Evolutionary conservation across 805 yeast species (phyloP).

Genomic region (Nakazawaea wyomingensis): DNA sequence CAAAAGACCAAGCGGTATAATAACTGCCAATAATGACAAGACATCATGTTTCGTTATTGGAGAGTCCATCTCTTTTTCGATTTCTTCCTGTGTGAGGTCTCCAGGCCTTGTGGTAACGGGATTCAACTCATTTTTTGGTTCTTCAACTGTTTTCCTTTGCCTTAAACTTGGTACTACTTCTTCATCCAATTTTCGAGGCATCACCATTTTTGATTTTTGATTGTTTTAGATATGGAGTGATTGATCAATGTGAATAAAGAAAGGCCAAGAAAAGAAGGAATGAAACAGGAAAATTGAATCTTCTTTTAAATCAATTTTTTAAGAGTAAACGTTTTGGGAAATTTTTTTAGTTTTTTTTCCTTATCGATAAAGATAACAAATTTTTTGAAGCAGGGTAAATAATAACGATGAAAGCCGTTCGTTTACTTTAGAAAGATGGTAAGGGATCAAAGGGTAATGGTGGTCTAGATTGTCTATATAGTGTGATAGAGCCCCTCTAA

Average conservation of each 20-base stretch:
- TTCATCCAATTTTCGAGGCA: not conserved
- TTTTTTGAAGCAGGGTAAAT: not conserved
- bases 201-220: too few species aligned
- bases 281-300: not conserved
- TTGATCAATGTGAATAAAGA: too few species aligned
- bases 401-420: not conserved
- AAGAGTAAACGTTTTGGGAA: not conserved
- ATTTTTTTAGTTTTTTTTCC: not conserved
- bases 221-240: too few species aligned
- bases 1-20: conserved; percentile 9
- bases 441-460: too few species aligned
- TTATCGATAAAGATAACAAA: not conserved
- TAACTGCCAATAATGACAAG: conserved; percentile 7
- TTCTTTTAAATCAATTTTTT: not conserved
- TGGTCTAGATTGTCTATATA: not conserved
- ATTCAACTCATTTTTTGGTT: not conserved
- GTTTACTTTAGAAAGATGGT: too few species aligned
- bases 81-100: conserved; percentile 8
- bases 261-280: too few species aligned
- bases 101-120: not conserved
- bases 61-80: conserved; percentile 8
- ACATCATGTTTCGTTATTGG: conserved; percentile 10
- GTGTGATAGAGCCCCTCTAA: conserved; percentile 4
- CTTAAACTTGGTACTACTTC: conserved; percentile 1
- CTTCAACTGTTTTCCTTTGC: conserved; percentile 1